These are phyloP conservation scores for Fusarium albidum DNA, from an alignment of 2,329 filamentous ascomycete genomes.

Conservation along the genomic window DNA sequence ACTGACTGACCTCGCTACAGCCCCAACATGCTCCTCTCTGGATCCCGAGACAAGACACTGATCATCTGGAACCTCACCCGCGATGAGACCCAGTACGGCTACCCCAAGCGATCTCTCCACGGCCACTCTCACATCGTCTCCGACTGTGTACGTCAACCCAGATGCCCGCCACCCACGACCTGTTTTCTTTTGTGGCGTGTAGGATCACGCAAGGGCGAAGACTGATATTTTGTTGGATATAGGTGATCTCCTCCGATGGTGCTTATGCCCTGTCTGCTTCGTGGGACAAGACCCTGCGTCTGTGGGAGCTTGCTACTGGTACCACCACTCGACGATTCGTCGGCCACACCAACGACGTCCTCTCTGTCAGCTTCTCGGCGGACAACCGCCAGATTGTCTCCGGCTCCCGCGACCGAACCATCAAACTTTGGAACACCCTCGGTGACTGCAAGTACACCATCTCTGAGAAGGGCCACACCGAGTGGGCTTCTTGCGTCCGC, in stretches of 20 bases:
- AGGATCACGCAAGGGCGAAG: slow-evolving; percentile 24
- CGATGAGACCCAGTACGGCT: slow-evolving; percentile 97
- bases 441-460: slow-evolving; percentile 99
- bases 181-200: slow-evolving; percentile 5
- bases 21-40: slow-evolving; percentile 99
- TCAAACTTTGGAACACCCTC: slow-evolving; percentile 99
- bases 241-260: slow-evolving; percentile 99
- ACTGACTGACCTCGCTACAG: slow-evolving; percentile 49
- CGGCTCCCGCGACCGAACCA: slow-evolving; percentile 95
- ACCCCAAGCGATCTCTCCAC: slow-evolving; percentile 98
- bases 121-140: slow-evolving; percentile 99
- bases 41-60: slow-evolving; percentile 95
- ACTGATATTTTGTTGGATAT: slow-evolving; percentile 41
- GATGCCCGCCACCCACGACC: slow-evolving; percentile 17
- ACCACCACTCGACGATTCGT: slow-evolving; percentile 98
- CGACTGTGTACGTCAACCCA: slow-evolving; percentile 85
- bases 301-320: slow-evolving; percentile 98
- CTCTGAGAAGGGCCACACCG: slow-evolving; percentile 99
- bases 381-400: slow-evolving; percentile 99
- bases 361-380: slow-evolving; percentile 99
- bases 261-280: slow-evolving; percentile 98
- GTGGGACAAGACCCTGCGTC: slow-evolving; percentile 99
- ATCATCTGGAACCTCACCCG: slow-evolving; percentile 99
- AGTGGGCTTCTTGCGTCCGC: slow-evolving; percentile 99
- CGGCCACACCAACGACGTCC: slow-evolving; percentile 99